Percentiles rank a stretch among this genome's conserved stretches.
Evolutionary conservation across 1,139 yeast species (phyloP).

Genomic region (Saccharomycopsis hybrid): DNA sequence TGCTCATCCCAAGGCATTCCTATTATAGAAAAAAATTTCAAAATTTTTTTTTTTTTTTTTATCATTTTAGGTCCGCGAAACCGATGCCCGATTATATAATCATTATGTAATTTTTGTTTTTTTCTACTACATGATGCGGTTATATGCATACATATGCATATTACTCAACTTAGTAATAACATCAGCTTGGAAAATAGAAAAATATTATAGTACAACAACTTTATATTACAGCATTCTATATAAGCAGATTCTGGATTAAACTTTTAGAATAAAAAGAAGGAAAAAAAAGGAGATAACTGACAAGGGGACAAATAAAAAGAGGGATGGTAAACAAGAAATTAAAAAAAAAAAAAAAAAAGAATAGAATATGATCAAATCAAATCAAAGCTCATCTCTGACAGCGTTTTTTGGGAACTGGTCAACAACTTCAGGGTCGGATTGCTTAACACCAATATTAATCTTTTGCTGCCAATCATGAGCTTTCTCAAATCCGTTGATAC

Average conservation of each 20-base stretch:
- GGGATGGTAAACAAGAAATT: not conserved
- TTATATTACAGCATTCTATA: no score
- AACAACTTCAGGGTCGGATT: constrained; percentile 20
- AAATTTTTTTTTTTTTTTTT: no score
- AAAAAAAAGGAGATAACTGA: not conserved
- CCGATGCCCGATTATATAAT: no score
- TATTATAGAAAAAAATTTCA: not conserved
- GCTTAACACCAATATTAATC: constrained; percentile 53
- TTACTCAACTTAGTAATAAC: not conserved
- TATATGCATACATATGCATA: no score
- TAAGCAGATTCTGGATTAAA: not conserved
- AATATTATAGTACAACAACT: not conserved
- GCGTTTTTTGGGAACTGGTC: not conserved
- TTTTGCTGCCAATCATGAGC: constrained; percentile 62
- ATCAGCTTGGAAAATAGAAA: not conserved
- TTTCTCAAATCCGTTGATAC: constrained; percentile 68
- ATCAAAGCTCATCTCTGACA: constrained; percentile 2
- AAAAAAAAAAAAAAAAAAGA: not conserved
- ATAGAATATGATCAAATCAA: not conserved
- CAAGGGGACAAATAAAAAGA: not conserved
- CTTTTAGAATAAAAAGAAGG: not conserved
- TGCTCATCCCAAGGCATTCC: not conserved
- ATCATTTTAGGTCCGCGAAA: no score
- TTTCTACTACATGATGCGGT: no score
- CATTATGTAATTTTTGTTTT: no score